Conservation (phyloP, 2,329 filamentous ascomycete species). For the Chrysosporium keratinophilum region DNA sequence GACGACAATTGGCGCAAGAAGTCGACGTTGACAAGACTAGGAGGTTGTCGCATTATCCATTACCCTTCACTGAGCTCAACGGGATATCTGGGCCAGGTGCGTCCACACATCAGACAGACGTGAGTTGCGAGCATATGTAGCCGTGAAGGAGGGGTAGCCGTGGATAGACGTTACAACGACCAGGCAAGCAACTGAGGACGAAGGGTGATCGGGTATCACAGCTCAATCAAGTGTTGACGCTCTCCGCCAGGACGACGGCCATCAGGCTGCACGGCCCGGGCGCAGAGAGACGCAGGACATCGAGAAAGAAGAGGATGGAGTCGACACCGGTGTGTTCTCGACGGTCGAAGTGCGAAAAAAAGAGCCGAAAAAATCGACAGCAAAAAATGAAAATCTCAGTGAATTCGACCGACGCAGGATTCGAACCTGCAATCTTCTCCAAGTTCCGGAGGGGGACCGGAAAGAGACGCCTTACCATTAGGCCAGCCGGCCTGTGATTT, state of each 20-base stretch:
- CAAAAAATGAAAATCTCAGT: neutral
- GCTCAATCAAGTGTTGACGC: neutral
- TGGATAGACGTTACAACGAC: neutral
- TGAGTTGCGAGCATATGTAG: neutral
- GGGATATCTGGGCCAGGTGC: neutral
- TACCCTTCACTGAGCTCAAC: neutral
- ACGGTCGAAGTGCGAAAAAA: neutral
- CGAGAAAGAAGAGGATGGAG: neutral
- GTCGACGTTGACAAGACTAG: neutral
- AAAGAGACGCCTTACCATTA: conserved; percentile 19
- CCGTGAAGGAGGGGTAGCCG: conserved; percentile 8
- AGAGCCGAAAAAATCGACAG: neutral
- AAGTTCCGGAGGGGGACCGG: conserved; percentile 12
- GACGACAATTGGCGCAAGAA: neutral
- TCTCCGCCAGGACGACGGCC: conserved; percentile 7
- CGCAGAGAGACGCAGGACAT: neutral
- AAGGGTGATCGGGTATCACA: conserved; percentile 5
- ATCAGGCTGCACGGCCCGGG: neutral
- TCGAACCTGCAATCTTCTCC: conserved; percentile 19
- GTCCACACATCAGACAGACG: neutral
- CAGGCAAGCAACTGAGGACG: neutral
- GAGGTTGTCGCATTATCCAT: conserved; percentile 8
- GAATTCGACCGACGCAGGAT: conserved; percentile 15
- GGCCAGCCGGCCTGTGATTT: conserved; percentile 16
- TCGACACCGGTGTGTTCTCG: neutral